Base-by-base conservation (phyloP, 805 yeast species). In the Metschnikowia koreensis region DNA sequence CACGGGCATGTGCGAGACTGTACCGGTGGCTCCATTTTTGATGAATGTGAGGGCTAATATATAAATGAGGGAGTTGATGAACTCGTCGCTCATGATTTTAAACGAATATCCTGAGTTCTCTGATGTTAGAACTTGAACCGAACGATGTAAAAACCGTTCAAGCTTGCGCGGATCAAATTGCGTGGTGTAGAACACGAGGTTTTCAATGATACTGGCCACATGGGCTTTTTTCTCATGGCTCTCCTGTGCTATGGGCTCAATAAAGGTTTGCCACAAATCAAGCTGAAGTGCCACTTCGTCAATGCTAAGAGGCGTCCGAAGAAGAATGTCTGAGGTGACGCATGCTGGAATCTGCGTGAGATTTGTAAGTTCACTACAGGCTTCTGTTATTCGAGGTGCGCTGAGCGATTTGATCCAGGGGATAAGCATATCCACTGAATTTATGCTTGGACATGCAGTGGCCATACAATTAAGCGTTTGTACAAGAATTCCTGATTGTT, bases 321-420 rank as follows among this genome's bases (percentile, higher is more conserved):
- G 53, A 1, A 76, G 57, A 5, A 77, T 59, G 52, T 78, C 80
- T 1, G 67, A 61, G 1, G 67, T 44, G 1, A 78, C 66, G 58
- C 71, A 74, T 0, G 70, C 58, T 0, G 82, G 82, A 13, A 76
- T 64, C 2, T 61, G 54, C 1, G 62, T 48, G 9, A 63, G 52
- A 15, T 68, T 65, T 0, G 67, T 45, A 9, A 78, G 57, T 1
- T 68, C 52, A 2, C 52, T 38, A 50, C 79, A 75, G 3, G 77
- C 69, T 1, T 58, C 61, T 7, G 63, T 54, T 10, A 77, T 63
- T 38, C 56, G 60, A 0, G 67, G 56, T 0, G 80, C 61, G 3
- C 57, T 41, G 0, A 76, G 54, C 6, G 76, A 69, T 7, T 52
- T 54, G 1, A 73, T 62, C 77, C 77, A 74, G 1, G 60, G 51